Evolutionary conservation across 805 yeast genomes (phyloP).

Genomic region (Saccharomycopsis malanga): DNA sequence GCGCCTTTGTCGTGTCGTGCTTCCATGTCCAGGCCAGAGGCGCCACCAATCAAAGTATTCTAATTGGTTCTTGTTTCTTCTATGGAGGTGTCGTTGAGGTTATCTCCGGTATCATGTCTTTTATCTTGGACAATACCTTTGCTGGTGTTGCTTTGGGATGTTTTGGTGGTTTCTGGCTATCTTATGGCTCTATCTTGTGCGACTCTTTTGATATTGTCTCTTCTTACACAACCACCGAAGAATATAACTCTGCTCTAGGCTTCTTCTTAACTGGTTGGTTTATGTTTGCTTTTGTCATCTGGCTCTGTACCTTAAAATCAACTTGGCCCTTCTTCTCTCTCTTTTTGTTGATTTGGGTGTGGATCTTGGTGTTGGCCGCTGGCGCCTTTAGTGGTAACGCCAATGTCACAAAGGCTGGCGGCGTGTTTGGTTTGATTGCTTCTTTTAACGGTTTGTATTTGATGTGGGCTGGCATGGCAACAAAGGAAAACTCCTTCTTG

Average conservation of each 20-base stretch:
- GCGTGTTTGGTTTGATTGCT: slow-evolving; percentile 46
- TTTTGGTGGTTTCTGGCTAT: slow-evolving; percentile 66
- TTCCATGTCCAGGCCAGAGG: slow-evolving; percentile 48
- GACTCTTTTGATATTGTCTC: slow-evolving; percentile 50
- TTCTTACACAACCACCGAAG: slow-evolving; percentile 39
- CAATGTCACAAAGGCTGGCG: slow-evolving; percentile 42
- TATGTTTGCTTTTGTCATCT: slow-evolving; percentile 49
- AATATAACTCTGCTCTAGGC: slow-evolving; percentile 46
- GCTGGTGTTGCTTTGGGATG: slow-evolving; percentile 59
- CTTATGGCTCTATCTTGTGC: slow-evolving; percentile 52
- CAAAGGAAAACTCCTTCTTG: slow-evolving; percentile 49
- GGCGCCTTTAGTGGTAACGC: slow-evolving; percentile 41
- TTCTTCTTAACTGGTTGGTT: slow-evolving; percentile 57
- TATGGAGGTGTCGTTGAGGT: slow-evolving; percentile 59
- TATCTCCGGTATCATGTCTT: slow-evolving; percentile 59
- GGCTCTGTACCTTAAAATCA: slow-evolving; percentile 51
- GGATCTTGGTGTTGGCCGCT: slow-evolving; percentile 48
- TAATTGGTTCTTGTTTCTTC: slow-evolving; percentile 50
- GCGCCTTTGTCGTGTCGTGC: slow-evolving; percentile 54
- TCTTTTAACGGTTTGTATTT: slow-evolving; percentile 51
- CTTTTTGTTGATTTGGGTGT: slow-evolving; percentile 45
- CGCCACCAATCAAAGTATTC: slow-evolving; percentile 42
- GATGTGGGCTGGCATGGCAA: slow-evolving; percentile 57
- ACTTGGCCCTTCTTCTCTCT: slow-evolving; percentile 56
- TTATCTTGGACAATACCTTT: slow-evolving; percentile 55